Evolutionary conservation across 768 basidiomycete genomes (phyloP).

Genomic region (Calvatia gigantea): DNA sequence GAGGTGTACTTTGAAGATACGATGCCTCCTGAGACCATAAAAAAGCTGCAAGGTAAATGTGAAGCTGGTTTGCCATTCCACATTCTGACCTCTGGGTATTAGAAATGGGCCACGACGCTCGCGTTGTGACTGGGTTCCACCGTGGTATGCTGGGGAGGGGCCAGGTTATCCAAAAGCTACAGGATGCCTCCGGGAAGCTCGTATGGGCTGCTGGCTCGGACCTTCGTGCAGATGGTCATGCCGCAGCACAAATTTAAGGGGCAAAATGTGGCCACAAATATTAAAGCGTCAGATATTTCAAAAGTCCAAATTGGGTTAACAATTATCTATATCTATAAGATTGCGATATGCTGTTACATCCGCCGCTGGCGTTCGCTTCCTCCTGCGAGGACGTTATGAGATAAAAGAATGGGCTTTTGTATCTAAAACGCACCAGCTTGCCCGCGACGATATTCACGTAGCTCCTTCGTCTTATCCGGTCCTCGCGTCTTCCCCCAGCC

Average conservation of each 20-base stretch:
- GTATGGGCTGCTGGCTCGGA: conserved; percentile 98
- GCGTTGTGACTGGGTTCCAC: conserved; percentile 53
- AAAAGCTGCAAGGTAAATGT: conserved; percentile 60
- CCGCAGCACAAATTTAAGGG: conserved; percentile 72
- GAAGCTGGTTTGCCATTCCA: neutral
- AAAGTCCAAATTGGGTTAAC: conserved; percentile 1
- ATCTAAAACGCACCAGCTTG: conserved; percentile 48
- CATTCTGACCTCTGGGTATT: conserved; percentile 7
- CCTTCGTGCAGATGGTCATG: conserved; percentile 84
- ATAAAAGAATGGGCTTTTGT: neutral
- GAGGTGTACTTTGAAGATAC: conserved; percentile 90
- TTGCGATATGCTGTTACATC: conserved; percentile 42
- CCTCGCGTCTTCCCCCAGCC: conserved; percentile 88
- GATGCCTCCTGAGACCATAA: conserved; percentile 58
- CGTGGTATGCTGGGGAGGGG: conserved; percentile 76
- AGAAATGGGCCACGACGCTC: conserved; percentile 91
- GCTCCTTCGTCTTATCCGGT: conserved; percentile 74
- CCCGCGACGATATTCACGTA: conserved; percentile 74
- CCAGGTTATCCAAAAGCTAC: conserved; percentile 84
- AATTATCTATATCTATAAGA: neutral
- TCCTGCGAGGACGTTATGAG: conserved; percentile 30
- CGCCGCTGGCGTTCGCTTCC: conserved; percentile 65
- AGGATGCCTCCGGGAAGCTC: conserved; percentile 58
- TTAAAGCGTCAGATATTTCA: neutral
- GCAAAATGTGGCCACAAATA: conserved; percentile 1